phyloP scores from a whole-genome alignment of 2,329 filamentous ascomycete species.

The Bipolaris sorokiniana region DNA sequence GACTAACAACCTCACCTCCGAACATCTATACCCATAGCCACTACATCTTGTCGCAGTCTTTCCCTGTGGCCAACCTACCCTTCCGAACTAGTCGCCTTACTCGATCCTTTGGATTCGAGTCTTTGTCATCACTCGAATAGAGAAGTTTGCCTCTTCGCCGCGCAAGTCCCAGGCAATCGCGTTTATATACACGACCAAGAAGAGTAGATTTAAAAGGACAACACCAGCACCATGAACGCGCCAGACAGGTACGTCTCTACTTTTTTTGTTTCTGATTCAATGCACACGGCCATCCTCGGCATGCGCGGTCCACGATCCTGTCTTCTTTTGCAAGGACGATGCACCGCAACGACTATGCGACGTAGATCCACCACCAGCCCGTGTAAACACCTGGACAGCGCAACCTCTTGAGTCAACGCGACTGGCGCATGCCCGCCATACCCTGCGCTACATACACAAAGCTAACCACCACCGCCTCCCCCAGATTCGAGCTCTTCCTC shows the following conservation, averaged over 20 bases:
- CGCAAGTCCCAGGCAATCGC: conserved; percentile 7
- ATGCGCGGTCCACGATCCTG: conserved; percentile 9
- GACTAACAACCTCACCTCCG: conserved; percentile 17
- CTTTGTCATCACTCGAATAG: not conserved
- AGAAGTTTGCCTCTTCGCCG: conserved; percentile 2
- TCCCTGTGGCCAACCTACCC: not conserved
- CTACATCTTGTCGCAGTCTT: not conserved
- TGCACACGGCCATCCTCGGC: conserved; percentile 3
- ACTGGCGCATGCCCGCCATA: not conserved
- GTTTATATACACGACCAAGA: conserved; percentile 3
- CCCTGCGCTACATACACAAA: conserved; percentile 11
- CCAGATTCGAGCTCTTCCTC: conserved; percentile 91
- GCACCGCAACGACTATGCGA: not conserved
- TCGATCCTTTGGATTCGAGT: not conserved
- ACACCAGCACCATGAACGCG: conserved; percentile 44
- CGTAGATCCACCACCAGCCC: conserved; percentile 5
- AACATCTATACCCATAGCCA: conserved; percentile 6
- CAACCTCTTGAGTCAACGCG: not conserved
- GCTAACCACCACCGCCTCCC: conserved; percentile 26
- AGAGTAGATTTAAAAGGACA: conserved; percentile 9
- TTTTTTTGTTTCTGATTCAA: not conserved
- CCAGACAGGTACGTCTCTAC: conserved; percentile 43
- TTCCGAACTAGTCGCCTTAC: not conserved
- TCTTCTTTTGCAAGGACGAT: not conserved
- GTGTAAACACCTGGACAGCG: conserved; percentile 1